Base-by-base conservation (phyloP, 179 eudicot species). In the Camellia oleifera region DNA sequence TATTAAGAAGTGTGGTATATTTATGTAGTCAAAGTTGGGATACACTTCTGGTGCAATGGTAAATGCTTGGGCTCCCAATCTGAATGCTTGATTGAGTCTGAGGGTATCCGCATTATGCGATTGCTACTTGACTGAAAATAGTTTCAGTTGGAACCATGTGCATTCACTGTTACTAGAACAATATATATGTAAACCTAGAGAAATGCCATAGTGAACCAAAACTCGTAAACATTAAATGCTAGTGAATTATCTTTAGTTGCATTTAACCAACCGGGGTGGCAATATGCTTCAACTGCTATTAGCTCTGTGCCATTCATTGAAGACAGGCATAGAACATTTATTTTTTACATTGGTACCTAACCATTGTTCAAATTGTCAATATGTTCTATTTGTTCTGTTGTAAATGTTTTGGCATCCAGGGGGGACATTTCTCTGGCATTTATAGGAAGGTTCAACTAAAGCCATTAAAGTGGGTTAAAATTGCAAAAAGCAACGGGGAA, bases 381-480 rank as follows among this genome's bases (percentile, higher is more conserved):
- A 44, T 63, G 26, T 67, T 12, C 13, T 64, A 56, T 26, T 45
- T 61, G 68, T 69, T 69, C 17, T 12, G 57, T 13, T 62, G 57
- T 13, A n/a, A 60, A 53, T 42, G 50, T 71, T 79, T 82, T 89
- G 78, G 48, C 83, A 26, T 85, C 32, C 89, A 97, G 99, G 99
- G 99, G 23, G 99, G 99, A 1, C 99, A 97, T 83, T 97, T 97
- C 85, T 94, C 97, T 77, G 99, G 98, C 56, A 97, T 97, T 67
- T 97, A 97, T 80, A 87, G 99, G 83, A 97, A 97, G 89, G 99
- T 97, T 77, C 99, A 97, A 78, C 85, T 97, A 48, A 97, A 97
- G 86, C 99, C 99, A 72, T 88, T 90, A 75, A 94, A 93, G 74
- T 97, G 99, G 99, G 91, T 86, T 58, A 91, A 88, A 89, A 90